Conservation (phyloP, 306 rosid genomes). For the Geum urbanum region DNA sequence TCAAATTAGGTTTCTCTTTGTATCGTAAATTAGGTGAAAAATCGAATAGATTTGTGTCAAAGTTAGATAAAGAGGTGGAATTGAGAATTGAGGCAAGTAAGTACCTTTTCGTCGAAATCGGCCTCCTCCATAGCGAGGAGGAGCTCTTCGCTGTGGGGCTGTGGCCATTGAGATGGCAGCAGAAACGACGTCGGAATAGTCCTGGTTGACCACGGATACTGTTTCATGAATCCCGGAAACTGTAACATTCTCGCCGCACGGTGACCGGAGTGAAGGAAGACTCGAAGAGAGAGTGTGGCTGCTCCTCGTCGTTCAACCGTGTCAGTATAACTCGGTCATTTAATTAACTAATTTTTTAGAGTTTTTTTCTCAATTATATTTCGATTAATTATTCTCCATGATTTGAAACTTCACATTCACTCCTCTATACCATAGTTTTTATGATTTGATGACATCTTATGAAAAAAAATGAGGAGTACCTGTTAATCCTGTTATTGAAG, state of each 20-base stretch:
- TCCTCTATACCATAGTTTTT: too few species aligned
- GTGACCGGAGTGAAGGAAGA: background rate
- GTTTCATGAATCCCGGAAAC: conserved; percentile 91
- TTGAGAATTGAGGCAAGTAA: background rate
- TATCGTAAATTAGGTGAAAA: background rate
- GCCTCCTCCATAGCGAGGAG: conserved; percentile 90
- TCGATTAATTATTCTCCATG: too few species aligned
- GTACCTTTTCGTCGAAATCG: conserved; percentile 82
- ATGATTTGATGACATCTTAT: too few species aligned
- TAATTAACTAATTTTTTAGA: too few species aligned
- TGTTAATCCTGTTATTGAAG: too few species aligned
- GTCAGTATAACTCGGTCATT: too few species aligned
- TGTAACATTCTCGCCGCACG: conserved; percentile 54
- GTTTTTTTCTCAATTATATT: too few species aligned
- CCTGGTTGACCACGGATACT: conserved; percentile 68
- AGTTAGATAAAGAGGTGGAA: background rate
- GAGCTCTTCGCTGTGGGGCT: conserved; percentile 81
- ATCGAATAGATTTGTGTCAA: too few species aligned
- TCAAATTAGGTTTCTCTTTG: background rate
- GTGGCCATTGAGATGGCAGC: conserved; percentile 91
- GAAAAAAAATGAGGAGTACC: too few species aligned
- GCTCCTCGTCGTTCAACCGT: background rate
- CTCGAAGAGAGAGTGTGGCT: background rate
- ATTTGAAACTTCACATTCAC: too few species aligned
- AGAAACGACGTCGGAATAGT: conserved; percentile 78